Evolutionary conservation across 805 yeast species (phyloP).

Genomic region (Spathaspora boniae): DNA sequence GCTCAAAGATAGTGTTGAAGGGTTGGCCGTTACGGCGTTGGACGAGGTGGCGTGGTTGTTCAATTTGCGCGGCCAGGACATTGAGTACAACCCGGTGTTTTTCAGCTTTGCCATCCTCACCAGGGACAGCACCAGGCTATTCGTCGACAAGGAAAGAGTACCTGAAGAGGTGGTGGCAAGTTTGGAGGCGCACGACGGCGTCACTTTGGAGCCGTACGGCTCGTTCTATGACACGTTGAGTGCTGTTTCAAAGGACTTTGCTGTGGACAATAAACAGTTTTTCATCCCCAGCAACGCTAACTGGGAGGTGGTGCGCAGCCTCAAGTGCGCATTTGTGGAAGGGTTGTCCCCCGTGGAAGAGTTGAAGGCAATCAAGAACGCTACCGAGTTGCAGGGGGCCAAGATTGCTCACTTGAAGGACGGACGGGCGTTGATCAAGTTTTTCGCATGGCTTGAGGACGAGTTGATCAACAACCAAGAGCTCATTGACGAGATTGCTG

Average conservation of each 20-base stretch:
- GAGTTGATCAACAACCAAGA: conserved; percentile 41
- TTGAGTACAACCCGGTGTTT: conserved; percentile 53
- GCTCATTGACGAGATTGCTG: conserved; percentile 55
- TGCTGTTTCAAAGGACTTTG: conserved; percentile 33
- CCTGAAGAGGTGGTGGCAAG: conserved; percentile 22
- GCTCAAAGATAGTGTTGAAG: conserved; percentile 26
- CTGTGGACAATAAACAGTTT: conserved; percentile 24
- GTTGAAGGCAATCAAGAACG: conserved; percentile 51
- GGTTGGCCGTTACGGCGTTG: conserved; percentile 46
- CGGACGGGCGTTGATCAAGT: conserved; percentile 52
- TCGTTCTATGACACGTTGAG: conserved; percentile 44
- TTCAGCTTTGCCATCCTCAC: conserved; percentile 40
- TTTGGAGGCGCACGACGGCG: conserved; percentile 20
- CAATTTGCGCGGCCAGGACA: conserved; percentile 53
- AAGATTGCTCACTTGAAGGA: conserved; percentile 53
- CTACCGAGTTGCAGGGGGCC: conserved; percentile 48
- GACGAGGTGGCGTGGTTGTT: conserved; percentile 90
- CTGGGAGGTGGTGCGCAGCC: conserved; percentile 37
- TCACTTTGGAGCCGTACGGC: conserved; percentile 39
- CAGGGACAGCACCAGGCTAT: conserved; percentile 31
- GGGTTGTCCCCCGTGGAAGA: conserved; percentile 42
- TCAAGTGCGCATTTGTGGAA: conserved; percentile 28
- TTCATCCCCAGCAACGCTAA: conserved; percentile 31
- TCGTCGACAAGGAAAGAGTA: conserved; percentile 42
- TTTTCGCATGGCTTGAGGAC: conserved; percentile 58